phyloP scores from a whole-genome alignment of 495 filamentous ascomycete species.

The Podospora sp. region DNA sequence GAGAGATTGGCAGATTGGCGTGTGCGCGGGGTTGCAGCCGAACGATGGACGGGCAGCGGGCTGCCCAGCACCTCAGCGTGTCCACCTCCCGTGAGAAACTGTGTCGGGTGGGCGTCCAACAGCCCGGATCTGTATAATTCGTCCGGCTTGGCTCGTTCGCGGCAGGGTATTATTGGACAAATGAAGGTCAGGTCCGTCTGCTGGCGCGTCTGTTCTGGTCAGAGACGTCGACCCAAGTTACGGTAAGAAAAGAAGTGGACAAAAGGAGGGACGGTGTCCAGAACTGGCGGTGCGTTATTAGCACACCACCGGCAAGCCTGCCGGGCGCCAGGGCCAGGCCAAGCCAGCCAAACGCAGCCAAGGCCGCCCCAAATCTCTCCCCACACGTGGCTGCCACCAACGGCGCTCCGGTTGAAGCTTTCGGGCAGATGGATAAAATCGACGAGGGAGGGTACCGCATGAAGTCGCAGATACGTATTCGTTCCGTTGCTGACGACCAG shows the following conservation, averaged over 20 bases:
- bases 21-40: slow-evolving; percentile 24
- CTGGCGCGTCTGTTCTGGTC: slow-evolving; percentile 1
- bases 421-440: slow-evolving; percentile 39
- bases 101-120: slow-evolving; percentile 25
- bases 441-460: slow-evolving; percentile 8
- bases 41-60: background rate
- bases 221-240: too few relatives aligned
- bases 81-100: too few relatives aligned
- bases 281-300: background rate
- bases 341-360: slow-evolving; percentile 13
- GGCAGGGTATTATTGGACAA: slow-evolving; percentile 19
- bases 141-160: slow-evolving; percentile 35
- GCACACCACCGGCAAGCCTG: background rate
- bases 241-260: background rate
- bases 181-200: background rate
- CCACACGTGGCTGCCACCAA: slow-evolving; percentile 39
- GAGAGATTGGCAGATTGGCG: slow-evolving; percentile 10
- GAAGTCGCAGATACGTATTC: background rate
- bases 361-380: slow-evolving; percentile 21
- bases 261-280: background rate
- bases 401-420: slow-evolving; percentile 35
- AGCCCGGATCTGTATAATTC: slow-evolving; percentile 36
- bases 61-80: slow-evolving; percentile 7
- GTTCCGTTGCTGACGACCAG: background rate
- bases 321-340: background rate